Evolutionary conservation across 371 early-diverging fungal species (phyloP), one percentile per base, ranked within the genome.

Genomic region (Chytridium lagenaria): DNA sequence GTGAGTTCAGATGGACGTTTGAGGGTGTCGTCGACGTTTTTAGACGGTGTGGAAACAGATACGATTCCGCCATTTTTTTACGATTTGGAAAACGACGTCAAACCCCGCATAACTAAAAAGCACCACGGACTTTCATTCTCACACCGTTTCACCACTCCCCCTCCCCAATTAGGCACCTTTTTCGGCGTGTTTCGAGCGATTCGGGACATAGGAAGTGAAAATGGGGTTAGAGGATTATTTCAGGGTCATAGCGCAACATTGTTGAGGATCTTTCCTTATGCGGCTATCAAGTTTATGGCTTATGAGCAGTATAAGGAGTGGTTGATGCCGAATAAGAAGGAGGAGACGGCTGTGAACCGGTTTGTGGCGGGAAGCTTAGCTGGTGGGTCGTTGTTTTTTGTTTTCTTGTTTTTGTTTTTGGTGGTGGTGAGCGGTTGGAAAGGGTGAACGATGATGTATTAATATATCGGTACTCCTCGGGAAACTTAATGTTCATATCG

Each of bases 241-340:
- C 95, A 95, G 83, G 98, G 98, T 33, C 97, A 98, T 81, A 92
- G 92, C 19, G 97, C 93, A 40, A 97, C 96, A 31, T 82, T 98
- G 16, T 81, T 95, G 1, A 84, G 98, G 51, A 95, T 98, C 52
- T 97, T 96, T 76, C 98, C 98, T 1, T 98, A 96, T 77, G 95
- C 97, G 0, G 94, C 97, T 2, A 93, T 97, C 79, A 97, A 96
- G 81, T 98, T 95, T 77, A 93, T 97, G 87, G 90, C 93, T 1
- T 95, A 92, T 73, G 97, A 96, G 79, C 95, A 96, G 81, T 91
- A 87, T 74, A 89, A 91, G 78, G 85, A 82, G 50, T 90, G 87
- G 34, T 69, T 94, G 39, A 92, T 93, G 90, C 93, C 93, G 5
- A 87, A 82, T 10, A 82, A 86, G 69, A 78, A 81, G 36, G 76